These are phyloP conservation scores for Rhynchosporium secalis DNA, from an alignment of 2,329 filamentous ascomycete genomes.

Conservation along the genomic window DNA sequence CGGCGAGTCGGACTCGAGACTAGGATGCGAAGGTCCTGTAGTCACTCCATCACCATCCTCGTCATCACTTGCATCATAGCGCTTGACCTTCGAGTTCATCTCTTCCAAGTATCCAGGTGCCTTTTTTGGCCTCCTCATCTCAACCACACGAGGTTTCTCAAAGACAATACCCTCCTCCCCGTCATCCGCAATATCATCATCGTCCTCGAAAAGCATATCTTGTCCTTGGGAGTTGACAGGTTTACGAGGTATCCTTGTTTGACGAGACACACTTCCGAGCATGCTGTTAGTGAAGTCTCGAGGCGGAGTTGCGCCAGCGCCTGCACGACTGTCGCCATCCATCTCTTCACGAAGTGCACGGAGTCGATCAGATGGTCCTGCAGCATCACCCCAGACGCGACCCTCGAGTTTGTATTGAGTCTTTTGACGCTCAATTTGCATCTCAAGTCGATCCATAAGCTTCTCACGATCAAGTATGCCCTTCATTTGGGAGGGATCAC, in stretches of 20 bases:
- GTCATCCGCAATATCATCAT: conserved; percentile 44
- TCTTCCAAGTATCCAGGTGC: conserved; percentile 64
- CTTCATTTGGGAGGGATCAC: conserved; percentile 76
- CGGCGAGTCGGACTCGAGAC: conserved; percentile 65
- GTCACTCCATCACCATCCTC: conserved; percentile 63
- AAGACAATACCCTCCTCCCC: conserved; percentile 56
- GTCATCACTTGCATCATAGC: conserved; percentile 57
- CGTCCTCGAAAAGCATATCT: conserved; percentile 38
- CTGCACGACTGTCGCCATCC: conserved; percentile 61
- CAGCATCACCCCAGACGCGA: conserved; percentile 78
- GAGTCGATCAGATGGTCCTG: conserved; percentile 86
- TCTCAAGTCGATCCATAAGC: conserved; percentile 91
- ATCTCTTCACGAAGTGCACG: conserved; percentile 92
- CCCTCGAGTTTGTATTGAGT: conserved; percentile 97
- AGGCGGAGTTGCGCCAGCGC: conserved; percentile 47
- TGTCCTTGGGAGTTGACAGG: conserved; percentile 45
- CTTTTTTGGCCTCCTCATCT: conserved; percentile 69
- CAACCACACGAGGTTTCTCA: conserved; percentile 74
- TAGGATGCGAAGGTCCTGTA: conserved; percentile 74
- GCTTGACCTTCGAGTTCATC: conserved; percentile 74
- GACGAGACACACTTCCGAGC: conserved; percentile 69
- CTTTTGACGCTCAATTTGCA: conserved; percentile 94
- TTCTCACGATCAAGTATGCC: conserved; percentile 91
- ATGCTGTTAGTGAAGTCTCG: conserved; percentile 70
- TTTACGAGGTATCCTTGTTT: conserved; percentile 56